These are phyloP conservation scores for Fusarium sp. DNA, from an alignment of 2,329 filamentous ascomycete species.

Conservation along the genomic window DNA sequence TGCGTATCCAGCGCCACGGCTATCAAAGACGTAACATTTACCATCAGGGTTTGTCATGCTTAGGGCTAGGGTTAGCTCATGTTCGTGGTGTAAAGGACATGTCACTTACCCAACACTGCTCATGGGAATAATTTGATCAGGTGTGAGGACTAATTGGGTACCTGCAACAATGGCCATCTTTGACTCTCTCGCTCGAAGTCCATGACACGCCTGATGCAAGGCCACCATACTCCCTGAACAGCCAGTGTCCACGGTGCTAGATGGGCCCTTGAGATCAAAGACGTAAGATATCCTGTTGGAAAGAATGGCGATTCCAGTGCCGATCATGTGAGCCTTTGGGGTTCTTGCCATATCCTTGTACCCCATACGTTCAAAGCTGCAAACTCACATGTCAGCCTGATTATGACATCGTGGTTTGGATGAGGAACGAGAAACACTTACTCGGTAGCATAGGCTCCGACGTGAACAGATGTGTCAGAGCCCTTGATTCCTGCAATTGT, in stretches of 20 bases:
- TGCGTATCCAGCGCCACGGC: slow-evolving; percentile 59
- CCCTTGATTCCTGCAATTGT: slow-evolving; percentile 46
- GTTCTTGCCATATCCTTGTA: slow-evolving; percentile 31
- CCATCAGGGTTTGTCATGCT: slow-evolving; percentile 31
- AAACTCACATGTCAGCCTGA: neutral
- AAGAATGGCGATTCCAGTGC: slow-evolving; percentile 49
- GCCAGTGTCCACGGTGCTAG: slow-evolving; percentile 54
- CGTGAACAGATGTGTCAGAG: slow-evolving; percentile 51
- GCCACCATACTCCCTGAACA: slow-evolving; percentile 57
- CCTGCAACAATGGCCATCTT: slow-evolving; percentile 59
- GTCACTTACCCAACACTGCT: slow-evolving; percentile 23
- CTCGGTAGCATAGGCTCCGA: slow-evolving; percentile 46
- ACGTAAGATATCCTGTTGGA: slow-evolving; percentile 57
- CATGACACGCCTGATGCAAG: slow-evolving; percentile 44
- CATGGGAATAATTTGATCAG: slow-evolving; percentile 33
- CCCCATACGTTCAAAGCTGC: slow-evolving; percentile 29
- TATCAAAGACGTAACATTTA: slow-evolving; percentile 34
- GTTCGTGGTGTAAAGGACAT: neutral
- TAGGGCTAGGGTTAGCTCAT: neutral
- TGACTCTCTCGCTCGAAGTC: slow-evolving; percentile 62
- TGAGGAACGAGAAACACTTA: neutral
- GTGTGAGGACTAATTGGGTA: slow-evolving; percentile 30
- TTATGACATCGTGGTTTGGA: neutral
- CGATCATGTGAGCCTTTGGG: slow-evolving; percentile 50
- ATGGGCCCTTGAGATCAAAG: slow-evolving; percentile 57